These are phyloP conservation scores for Gossypium laxum DNA, from an alignment of 441 rosid species.

Conservation along the genomic window DNA sequence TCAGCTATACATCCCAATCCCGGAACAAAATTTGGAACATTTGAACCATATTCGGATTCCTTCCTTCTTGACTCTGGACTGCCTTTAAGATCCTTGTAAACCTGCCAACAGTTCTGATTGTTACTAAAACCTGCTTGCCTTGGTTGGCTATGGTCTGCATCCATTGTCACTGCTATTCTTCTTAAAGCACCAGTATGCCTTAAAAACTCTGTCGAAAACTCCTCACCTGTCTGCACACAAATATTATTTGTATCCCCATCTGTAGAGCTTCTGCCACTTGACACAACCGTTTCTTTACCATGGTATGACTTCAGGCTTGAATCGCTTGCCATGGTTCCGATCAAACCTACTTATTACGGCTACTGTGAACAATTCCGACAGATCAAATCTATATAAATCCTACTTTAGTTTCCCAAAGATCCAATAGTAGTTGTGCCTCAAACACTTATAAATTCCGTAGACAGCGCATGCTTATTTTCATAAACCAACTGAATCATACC, in stretches of 20 bases:
- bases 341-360: not conserved
- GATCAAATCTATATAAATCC: not conserved
- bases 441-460: not conserved
- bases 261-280: constrained; percentile 15
- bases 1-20: constrained; percentile 17
- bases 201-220: constrained; percentile 44
- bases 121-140: constrained; percentile 17
- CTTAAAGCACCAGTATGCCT: constrained; percentile 35
- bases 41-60: constrained; percentile 22
- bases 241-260: constrained; percentile 25
- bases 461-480: not conserved
- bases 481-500: not conserved
- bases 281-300: constrained; percentile 19
- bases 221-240: constrained; percentile 56
- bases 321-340: constrained; percentile 43
- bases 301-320: constrained; percentile 28
- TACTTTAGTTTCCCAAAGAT: not conserved
- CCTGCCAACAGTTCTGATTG: constrained; percentile 24
- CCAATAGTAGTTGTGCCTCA: not conserved
- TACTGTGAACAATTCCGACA: not conserved
- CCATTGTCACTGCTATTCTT: constrained; percentile 22
- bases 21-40: constrained; percentile 29
- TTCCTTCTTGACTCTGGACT: constrained; percentile 31
- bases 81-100: constrained; percentile 35
- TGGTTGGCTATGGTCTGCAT: constrained; percentile 20